These are phyloP conservation scores for Trichoderma polysporum DNA, from an alignment of 2,329 filamentous ascomycete genomes.

Conservation along the genomic window DNA sequence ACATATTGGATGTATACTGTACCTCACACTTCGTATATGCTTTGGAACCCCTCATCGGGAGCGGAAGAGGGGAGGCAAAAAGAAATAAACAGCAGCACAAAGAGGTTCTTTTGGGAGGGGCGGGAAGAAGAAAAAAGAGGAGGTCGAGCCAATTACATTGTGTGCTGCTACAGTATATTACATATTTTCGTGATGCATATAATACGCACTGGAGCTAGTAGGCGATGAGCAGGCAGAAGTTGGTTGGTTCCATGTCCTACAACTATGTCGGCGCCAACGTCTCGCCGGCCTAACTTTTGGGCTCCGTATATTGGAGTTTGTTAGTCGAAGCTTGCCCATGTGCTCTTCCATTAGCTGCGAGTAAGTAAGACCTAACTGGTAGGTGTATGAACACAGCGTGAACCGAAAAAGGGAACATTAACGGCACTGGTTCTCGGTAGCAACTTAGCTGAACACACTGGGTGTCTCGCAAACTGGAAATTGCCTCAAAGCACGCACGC, in stretches of 20 bases:
- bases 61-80: not conserved
- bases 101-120: not conserved
- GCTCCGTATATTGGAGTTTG: not conserved
- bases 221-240: not conserved
- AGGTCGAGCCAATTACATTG: not conserved
- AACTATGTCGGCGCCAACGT: too few species aligned
- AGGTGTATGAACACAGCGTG: too few species aligned
- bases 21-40: too few species aligned
- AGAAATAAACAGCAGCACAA: not conserved
- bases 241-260: too few species aligned
- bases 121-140: not conserved
- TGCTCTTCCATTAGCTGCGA: not conserved
- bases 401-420: too few species aligned
- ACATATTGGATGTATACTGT: too few species aligned
- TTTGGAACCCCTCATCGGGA: not conserved
- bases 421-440: too few species aligned
- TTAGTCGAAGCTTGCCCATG: not conserved
- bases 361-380: not conserved
- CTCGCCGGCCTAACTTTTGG: slow-evolving; percentile 2
- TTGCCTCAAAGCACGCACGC: slow-evolving; percentile 8
- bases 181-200: not conserved
- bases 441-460: too few species aligned
- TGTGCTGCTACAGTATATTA: not conserved
- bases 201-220: not conserved
- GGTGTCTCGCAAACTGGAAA: not conserved